phyloP scores from a whole-genome alignment of 306 rosid species.

The Malus domestica region DNA sequence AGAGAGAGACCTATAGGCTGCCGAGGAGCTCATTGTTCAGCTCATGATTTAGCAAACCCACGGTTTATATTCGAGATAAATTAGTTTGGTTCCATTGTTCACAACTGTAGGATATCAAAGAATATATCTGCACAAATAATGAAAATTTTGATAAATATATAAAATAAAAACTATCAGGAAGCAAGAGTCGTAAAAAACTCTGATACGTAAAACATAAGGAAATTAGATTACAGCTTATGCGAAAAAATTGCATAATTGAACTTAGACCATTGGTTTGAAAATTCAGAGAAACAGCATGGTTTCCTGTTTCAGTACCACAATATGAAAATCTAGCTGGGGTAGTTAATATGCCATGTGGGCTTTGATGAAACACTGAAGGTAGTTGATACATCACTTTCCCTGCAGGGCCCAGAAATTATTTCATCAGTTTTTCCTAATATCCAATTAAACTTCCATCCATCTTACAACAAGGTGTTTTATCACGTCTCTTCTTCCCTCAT shows the following conservation, averaged over 20 bases:
- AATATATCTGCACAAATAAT: background rate
- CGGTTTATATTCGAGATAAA: background rate
- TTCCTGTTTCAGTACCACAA: background rate
- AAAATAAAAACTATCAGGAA: background rate
- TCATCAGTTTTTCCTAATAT: constrained; percentile 13
- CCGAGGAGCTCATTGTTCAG: constrained; percentile 7
- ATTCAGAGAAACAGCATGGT: background rate
- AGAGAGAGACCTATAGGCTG: constrained; percentile 20
- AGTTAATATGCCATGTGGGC: constrained; percentile 24
- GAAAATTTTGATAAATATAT: background rate
- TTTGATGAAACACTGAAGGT: constrained; percentile 18
- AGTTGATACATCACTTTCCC: constrained; percentile 30
- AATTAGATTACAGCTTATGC: background rate
- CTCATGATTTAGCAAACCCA: constrained; percentile 8
- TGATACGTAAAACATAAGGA: background rate
- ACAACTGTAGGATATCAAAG: too few species aligned
- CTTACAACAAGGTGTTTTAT: background rate
- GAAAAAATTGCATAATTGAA: background rate
- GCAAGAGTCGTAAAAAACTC: background rate
- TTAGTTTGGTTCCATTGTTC: too few species aligned
- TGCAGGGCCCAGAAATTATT: background rate
- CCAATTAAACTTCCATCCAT: background rate
- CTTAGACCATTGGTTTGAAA: background rate
- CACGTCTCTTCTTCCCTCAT: background rate
- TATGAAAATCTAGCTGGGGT: constrained; percentile 12